Evolutionary conservation across 768 basidiomycete genomes (phyloP).

Genomic region (Termitomyces sp.): DNA sequence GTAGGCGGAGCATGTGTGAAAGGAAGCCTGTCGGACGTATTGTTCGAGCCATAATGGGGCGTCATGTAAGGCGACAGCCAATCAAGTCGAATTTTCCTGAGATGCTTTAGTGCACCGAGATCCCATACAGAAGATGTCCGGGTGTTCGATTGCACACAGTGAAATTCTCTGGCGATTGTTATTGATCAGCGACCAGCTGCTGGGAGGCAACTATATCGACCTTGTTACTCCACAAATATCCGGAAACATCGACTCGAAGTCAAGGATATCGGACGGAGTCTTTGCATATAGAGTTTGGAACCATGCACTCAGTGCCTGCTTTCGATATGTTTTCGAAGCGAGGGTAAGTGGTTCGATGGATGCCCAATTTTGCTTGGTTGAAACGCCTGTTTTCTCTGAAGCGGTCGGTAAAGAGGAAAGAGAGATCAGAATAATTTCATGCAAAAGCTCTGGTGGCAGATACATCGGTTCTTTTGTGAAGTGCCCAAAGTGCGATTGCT

Average conservation of each 20-base stretch:
- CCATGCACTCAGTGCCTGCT: slow-evolving; percentile 26
- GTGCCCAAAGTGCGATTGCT: too few relatives aligned
- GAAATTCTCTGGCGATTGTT: slow-evolving; percentile 22
- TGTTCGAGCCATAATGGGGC: slow-evolving; percentile 12
- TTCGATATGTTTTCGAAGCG: slow-evolving; percentile 25
- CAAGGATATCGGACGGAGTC: slow-evolving; percentile 18
- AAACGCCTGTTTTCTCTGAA: slow-evolving; percentile 12
- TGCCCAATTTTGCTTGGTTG: slow-evolving; percentile 24
- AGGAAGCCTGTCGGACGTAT: slow-evolving; percentile 15
- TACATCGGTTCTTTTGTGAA: slow-evolving; percentile 1
- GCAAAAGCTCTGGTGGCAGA: slow-evolving; percentile 30
- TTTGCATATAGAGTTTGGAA: slow-evolving; percentile 26
- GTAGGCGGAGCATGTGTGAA: slow-evolving; percentile 22
- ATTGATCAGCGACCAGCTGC: background rate
- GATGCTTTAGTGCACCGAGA: slow-evolving; percentile 16
- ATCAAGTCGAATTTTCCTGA: slow-evolving; percentile 24
- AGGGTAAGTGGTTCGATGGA: slow-evolving; percentile 24
- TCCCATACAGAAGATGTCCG: slow-evolving; percentile 20
- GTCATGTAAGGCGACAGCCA: slow-evolving; percentile 20
- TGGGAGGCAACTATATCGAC: slow-evolving; percentile 7
- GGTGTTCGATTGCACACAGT: slow-evolving; percentile 22
- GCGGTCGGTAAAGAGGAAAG: slow-evolving; percentile 11
- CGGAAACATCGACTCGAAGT: slow-evolving; percentile 21
- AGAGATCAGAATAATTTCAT: slow-evolving; percentile 25
- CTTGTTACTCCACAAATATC: slow-evolving; percentile 16